Base-by-base conservation (phyloP, 768 basidiomycete genomes). In the Kwoniella sp. region DNA sequence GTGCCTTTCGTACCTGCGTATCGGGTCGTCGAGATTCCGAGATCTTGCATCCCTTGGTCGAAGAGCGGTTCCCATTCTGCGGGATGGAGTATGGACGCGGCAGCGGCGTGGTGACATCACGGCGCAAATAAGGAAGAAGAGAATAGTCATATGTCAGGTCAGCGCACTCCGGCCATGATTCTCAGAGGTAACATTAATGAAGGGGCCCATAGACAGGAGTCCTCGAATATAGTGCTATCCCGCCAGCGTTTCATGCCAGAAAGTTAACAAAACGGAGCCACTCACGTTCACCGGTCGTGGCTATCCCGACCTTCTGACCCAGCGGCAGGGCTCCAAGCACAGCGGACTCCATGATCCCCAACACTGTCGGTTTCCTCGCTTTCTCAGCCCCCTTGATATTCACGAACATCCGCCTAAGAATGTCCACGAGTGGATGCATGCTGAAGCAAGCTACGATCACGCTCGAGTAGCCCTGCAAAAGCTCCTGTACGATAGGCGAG, bases 1-100 rank as follows among this genome's bases (percentile, higher is more conserved):
- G 67, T 63, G 3, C 67, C 67, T 59, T 60, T 63, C 20, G 67
- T 68, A 29, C 67, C 67, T 17, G 62, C 50, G 45, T 68, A 68
- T 48, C 62, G 31, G n/a, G 28, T 30, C 2, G 28, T 51, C 1
- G 34, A 48, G 23, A 68, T 55, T 1, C 55, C 56, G n/a, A 68
- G 34, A 13, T 55, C n/a, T 20, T 50, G 48, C 8, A 64, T 56
- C 3, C 41, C 67, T 63, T 63, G 22, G 30, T 68, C 67, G 47
- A 68, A 68, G 0, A 68, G 37, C 2, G 60, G 31, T 30, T 61
- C 60, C 60, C 60, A 61, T 61, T 61, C 60, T 59, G 30, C 26
- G 15, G 15, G 20, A 41, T 29, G 22, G 20, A 26, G 47, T 7
- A 48, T 48, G 23, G 17, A 48, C 15, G 47, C 5, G 47, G 47